Evolutionary conservation across 192 early-diverging fungal species (phyloP).

Genomic region (Coemansia sp.): DNA sequence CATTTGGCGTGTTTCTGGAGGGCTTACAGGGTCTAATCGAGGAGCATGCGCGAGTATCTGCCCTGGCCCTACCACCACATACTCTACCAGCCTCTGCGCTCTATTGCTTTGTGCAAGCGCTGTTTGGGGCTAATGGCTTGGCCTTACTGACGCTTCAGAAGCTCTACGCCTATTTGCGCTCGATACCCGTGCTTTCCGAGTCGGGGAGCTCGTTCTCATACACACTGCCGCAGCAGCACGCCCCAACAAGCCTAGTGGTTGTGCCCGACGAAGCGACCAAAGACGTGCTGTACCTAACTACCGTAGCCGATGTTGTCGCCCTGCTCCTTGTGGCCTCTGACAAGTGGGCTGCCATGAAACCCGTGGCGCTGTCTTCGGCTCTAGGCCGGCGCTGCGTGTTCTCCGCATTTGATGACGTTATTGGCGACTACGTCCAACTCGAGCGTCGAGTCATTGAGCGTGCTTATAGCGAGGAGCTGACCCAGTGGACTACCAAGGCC

Average conservation of each 20-base stretch:
- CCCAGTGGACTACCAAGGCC: conserved; percentile 17
- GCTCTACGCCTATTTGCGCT: conserved; percentile 22
- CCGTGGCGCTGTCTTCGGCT: conserved; percentile 14
- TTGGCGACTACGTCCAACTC: conserved; percentile 36
- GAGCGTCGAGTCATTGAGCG: conserved; percentile 42
- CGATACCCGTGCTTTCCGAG: conserved; percentile 18
- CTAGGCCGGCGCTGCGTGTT: conserved; percentile 43
- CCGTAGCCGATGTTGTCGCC: conserved; percentile 35
- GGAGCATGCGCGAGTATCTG: conserved; percentile 32
- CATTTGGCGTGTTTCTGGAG: conserved; percentile 31
- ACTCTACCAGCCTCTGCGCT: conserved; percentile 20
- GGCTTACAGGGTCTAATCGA: conserved; percentile 18
- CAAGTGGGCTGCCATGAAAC: conserved; percentile 24
- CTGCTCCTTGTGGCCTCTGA: conserved; percentile 25
- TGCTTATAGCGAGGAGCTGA: conserved; percentile 26
- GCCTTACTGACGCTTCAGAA: conserved; percentile 20
- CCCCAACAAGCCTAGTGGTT: neutral
- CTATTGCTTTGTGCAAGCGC: conserved; percentile 25
- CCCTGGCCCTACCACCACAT: conserved; percentile 17
- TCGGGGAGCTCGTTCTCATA: conserved; percentile 5
- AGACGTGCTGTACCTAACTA: conserved; percentile 40
- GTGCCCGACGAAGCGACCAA: conserved; percentile 43
- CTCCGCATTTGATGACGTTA: conserved; percentile 35
- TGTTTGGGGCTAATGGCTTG: conserved; percentile 25
- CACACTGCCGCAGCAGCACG: neutral